Base-by-base conservation (phyloP, 495 filamentous ascomycete species). In the Lasiosphaeria hispida region DNA sequence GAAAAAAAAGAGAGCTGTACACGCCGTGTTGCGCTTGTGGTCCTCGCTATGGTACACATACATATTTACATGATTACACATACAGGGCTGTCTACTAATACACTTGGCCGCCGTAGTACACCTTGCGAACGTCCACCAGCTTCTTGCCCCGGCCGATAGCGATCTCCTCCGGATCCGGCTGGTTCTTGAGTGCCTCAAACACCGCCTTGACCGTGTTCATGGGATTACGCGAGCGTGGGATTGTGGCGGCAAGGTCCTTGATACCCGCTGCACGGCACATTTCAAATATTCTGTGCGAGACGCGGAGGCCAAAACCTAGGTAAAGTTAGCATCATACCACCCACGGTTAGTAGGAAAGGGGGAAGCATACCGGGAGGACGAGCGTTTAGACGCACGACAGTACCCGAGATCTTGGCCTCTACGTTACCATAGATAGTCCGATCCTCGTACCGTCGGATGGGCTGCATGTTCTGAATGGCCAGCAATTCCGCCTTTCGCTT, bases 141-240 rank as follows among this genome's bases (percentile, higher is more conserved):
- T 98, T 98, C 81, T 85, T 91, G 43, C 94, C 93, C 50, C 91
- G 75, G 40, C 87, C 93, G 34, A 86, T 77, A 43, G 94, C 94
- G 68, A 98, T 81, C 64, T 91, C 86, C 68, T 97, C 90, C 9
- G 95, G 95, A 62, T 93, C 75, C 57, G 79, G 82, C 77, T 99
- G 94, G 74, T 73, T 87, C 74, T 81, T 78, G 44, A 99, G 78
- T 1, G 93, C 94, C 68, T 92, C 64, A 67, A 88, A 88, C 33
- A 88, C 83, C 11, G 94, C 93, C 77, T 97, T 97, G 64, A 96
- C 86, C 11, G 91, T 87, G 75, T 99, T 99, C 91, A 97, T 95
- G 53, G 87, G 88, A 79, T 97, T 99, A 55, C 91, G 77, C 19
- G 87, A 86, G 19, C 91, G 82, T 43, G 83, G 83, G 42, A 95